A percentile compares a stretch with the other conserved stretches of the same genome.
These are phyloP conservation scores for Diaporthe velutina DNA, from an alignment of 2,329 filamentous ascomycete genomes.

Conservation along the genomic window DNA sequence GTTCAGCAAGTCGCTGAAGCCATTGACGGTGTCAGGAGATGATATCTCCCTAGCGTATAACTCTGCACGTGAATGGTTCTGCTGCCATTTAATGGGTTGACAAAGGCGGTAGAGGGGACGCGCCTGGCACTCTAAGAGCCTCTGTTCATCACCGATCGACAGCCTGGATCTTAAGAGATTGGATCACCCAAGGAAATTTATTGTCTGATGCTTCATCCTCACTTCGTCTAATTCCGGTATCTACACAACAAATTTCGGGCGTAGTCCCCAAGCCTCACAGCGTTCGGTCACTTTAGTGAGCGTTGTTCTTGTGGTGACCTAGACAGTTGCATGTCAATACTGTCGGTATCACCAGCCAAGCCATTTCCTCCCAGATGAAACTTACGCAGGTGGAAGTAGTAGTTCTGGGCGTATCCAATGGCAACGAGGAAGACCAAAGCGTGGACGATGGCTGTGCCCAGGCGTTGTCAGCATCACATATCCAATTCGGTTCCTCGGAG, in stretches of 20 bases:
- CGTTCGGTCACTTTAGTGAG: conserved; percentile 75
- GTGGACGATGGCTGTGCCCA: conserved; percentile 83
- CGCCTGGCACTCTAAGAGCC: background rate
- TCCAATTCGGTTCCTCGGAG: background rate
- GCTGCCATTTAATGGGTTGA: background rate
- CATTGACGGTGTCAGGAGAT: background rate
- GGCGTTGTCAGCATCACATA: conserved; percentile 28
- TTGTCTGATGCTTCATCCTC: conserved; percentile 26
- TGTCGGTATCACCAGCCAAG: background rate
- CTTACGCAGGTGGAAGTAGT: conserved; percentile 99
- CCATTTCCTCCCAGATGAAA: conserved; percentile 44
- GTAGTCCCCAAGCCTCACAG: conserved; percentile 34
- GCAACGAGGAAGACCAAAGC: conserved; percentile 81
- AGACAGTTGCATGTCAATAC: conserved; percentile 36
- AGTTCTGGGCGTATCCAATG: conserved; percentile 96
- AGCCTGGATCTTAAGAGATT: background rate
- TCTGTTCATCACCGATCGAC: background rate
- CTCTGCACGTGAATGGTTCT: background rate
- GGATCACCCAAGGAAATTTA: conserved; percentile 29
- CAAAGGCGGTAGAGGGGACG: background rate
- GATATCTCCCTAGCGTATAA: no score
- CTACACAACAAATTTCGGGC: conserved; percentile 32
- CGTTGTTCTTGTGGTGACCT: conserved; percentile 99
- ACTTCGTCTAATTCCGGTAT: conserved; percentile 37
- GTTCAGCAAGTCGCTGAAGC: background rate